phyloP scores from a whole-genome alignment of 75 land plant genomes.

The Pseudotsuga menziesii region DNA sequence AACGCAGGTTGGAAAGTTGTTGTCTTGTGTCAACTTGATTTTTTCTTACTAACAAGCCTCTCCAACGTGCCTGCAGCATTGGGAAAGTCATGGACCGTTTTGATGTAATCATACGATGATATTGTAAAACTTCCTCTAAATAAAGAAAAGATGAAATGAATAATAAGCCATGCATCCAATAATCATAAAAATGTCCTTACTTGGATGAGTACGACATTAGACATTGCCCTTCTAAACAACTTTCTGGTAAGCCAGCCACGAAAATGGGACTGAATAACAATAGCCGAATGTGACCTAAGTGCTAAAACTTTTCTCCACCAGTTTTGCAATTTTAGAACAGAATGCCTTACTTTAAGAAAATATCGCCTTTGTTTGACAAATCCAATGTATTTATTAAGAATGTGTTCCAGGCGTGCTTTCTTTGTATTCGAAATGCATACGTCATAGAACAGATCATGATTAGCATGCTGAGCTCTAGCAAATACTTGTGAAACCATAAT shows the following conservation, averaged over 20 bases:
- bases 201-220: conserved; percentile 33
- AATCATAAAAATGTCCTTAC: conserved; percentile 18
- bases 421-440: not conserved
- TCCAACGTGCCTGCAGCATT: conserved; percentile 59
- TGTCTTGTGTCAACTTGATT: conserved; percentile 20
- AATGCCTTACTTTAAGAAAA: conserved; percentile 4
- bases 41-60: conserved; percentile 50
- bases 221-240: conserved; percentile 15
- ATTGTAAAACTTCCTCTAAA: not conserved
- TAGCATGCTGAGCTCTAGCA: not conserved
- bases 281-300: conserved; percentile 20
- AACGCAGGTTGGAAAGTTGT: conserved; percentile 48
- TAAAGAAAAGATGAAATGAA: not conserved
- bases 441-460: not conserved
- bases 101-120: not conserved
- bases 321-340: conserved; percentile 40
- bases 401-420: not conserved
- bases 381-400: too few relatives aligned
- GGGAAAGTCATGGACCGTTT: not conserved
- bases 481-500: not conserved
- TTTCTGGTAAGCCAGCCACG: conserved; percentile 53
- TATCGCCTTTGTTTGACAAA: conserved; percentile 2
- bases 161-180: not conserved
- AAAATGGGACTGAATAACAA: conserved; percentile 52
- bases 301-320: conserved; percentile 49